Evolutionary conservation across 495 filamentous ascomycete species (phyloP), one percentile per base, ranked within the genome.

Genomic region (Penicillium ucsense): DNA sequence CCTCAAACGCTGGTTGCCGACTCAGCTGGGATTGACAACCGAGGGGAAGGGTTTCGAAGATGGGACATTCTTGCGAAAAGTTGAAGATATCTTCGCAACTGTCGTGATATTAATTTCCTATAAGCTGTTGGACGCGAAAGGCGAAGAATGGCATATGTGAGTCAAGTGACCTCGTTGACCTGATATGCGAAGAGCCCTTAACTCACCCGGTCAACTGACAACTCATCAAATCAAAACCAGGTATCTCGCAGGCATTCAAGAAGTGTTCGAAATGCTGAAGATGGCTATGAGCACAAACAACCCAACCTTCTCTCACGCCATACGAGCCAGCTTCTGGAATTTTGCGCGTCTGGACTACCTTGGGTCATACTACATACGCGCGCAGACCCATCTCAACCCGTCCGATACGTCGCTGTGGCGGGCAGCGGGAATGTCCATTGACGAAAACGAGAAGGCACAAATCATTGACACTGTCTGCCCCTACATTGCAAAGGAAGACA

Each of bases 291-390:
- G 20, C 20, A 20, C 20, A 20, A 20, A 20, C 20, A 12, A 42
- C 5, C 38, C 52, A 6, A 12, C 49, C 4, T 11, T 71, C 33
- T 53, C 61, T 9, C 63, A 65, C 30, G 70, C 66, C 4, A 44
- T 62, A 1, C 54, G 54, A 8, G 65, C 68, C 8, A 63, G 59
- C 1, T 71, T 73, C 43, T 73, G 70, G 67, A 67, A 67, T 39
- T 57, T 73, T 41, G 63, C 62, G 28, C 63, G 67, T 3, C 58
- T 64, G 41, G 70, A 73, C 41, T 69, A 68, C 43, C 49, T 67
- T 4, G 60, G 61, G 6, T 66, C 66, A 1, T 73, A 71, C 33
- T 61, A 64, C 27, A 68, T 56, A 28, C 63, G 66, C 6, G 43
- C 53, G 28, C 47, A 58, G 4, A 66, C 70, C 6, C 61, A 66